phyloP scores from a whole-genome alignment of 2,329 filamentous ascomycete genomes.

The Fusarium tjaetaba region DNA sequence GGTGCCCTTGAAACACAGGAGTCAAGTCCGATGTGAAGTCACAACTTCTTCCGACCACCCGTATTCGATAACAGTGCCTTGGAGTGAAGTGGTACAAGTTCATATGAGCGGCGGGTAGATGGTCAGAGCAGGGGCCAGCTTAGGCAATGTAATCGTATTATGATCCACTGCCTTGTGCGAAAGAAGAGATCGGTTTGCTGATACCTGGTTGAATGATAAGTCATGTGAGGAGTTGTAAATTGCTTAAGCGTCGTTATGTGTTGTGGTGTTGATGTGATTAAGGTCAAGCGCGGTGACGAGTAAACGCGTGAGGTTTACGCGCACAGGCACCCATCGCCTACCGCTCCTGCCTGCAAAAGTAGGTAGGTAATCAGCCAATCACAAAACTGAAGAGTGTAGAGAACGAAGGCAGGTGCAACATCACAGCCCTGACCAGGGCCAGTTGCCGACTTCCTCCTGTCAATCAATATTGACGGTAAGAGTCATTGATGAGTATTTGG shows the following conservation, averaged over 20 bases:
- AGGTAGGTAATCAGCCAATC: conserved; percentile 15
- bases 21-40: background rate
- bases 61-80: background rate
- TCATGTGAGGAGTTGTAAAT: background rate
- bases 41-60: conserved; percentile 12
- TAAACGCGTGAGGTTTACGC: conserved; percentile 34
- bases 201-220: conserved; percentile 1
- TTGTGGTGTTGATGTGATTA: background rate
- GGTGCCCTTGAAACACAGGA: background rate
- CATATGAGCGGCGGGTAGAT: conserved; percentile 22
- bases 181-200: conserved; percentile 8
- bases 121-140: conserved; percentile 8
- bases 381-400: background rate
- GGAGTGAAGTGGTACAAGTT: conserved; percentile 25
- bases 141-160: conserved; percentile 14
- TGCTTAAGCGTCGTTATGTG: background rate
- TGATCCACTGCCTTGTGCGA: conserved; percentile 20
- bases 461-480: background rate
- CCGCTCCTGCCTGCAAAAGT: conserved; percentile 10
- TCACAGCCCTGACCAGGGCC: background rate
- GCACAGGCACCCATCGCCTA: conserved; percentile 15
- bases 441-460: background rate
- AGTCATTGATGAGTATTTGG: background rate
- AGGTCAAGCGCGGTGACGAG: background rate
- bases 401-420: background rate